Conservation (phyloP, 2,329 filamentous ascomycete genomes). For the Colletotrichum viniferum region DNA sequence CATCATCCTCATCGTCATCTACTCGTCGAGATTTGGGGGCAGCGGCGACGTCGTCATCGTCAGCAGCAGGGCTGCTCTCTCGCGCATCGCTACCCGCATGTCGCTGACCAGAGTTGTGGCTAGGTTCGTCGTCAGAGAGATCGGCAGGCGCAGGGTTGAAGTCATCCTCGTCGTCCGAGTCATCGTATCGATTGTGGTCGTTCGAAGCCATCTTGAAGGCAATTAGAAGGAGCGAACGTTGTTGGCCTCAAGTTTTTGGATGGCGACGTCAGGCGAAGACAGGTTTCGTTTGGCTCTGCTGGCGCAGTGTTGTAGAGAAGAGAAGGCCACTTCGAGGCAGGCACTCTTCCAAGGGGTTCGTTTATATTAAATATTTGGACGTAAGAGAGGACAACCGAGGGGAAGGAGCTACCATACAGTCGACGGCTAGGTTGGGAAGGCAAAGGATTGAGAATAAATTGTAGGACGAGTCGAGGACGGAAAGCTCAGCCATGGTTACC, state of each 20-base stretch:
- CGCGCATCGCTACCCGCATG: slow-evolving; percentile 49
- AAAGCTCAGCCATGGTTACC: neutral
- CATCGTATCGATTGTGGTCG: slow-evolving; percentile 55
- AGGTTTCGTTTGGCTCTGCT: neutral
- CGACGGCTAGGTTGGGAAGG: neutral
- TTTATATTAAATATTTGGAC: neutral
- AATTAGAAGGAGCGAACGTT: neutral
- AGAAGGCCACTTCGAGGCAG: neutral
- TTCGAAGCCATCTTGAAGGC: slow-evolving; percentile 49
- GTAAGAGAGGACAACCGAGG: neutral
- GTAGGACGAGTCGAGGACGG: neutral
- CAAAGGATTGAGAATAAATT: neutral
- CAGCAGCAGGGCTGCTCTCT: slow-evolving; percentile 40
- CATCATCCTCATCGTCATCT: slow-evolving; percentile 40
- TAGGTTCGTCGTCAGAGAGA: slow-evolving; percentile 72
- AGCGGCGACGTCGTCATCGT: slow-evolving; percentile 41
- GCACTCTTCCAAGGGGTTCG: neutral
- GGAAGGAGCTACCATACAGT: neutral
- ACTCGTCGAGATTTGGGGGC: slow-evolving; percentile 24
- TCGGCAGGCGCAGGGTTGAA: slow-evolving; percentile 85
- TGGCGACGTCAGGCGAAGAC: neutral
- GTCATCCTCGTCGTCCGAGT: slow-evolving; percentile 80
- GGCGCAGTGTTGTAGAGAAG: neutral
- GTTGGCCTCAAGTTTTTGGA: neutral
- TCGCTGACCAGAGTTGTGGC: slow-evolving; percentile 42